Conservation (phyloP, 345 rosid genomes). For the Linum tenue region DNA sequence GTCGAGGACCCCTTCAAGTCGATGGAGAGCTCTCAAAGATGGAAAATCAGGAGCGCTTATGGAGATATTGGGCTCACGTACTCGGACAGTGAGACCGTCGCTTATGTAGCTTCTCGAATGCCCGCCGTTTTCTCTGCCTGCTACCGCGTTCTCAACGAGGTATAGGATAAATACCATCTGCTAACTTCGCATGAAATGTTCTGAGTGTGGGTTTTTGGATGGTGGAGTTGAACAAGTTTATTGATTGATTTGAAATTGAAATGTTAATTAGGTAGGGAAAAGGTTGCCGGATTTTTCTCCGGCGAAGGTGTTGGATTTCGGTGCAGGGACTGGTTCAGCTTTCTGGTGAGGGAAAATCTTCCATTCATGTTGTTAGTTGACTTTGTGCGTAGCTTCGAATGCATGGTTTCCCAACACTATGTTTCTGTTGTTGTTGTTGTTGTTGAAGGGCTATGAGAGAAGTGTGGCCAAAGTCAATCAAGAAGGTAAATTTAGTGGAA, state of each 20-base stretch:
- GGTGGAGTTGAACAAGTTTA: neutral
- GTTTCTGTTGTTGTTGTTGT: neutral
- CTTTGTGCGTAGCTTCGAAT: neutral
- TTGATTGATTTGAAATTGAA: neutral
- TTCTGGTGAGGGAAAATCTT: slow-evolving; percentile 53
- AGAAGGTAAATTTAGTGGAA: slow-evolving; percentile 72
- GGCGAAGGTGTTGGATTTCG: slow-evolving; percentile 68
- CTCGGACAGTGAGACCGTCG: slow-evolving; percentile 70
- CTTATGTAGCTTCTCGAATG: slow-evolving; percentile 94
- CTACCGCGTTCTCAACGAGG: slow-evolving; percentile 71
- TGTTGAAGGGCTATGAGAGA: slow-evolving; percentile 66
- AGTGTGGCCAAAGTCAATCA: slow-evolving; percentile 76
- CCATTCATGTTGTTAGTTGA: neutral
- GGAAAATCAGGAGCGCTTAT: slow-evolving; percentile 78
- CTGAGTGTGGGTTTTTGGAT: neutral
- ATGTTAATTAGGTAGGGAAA: slow-evolving; percentile 42
- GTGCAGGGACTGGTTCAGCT: slow-evolving; percentile 95
- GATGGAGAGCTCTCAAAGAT: slow-evolving; percentile 54
- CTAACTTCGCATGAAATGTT: neutral
- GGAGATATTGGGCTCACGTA: slow-evolving; percentile 79
- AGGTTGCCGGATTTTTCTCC: slow-evolving; percentile 73
- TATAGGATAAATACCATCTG: slow-evolving; percentile 4
- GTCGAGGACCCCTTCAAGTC: slow-evolving; percentile 80
- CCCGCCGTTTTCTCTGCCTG: slow-evolving; percentile 91
- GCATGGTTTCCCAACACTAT: slow-evolving; percentile 10